These are phyloP conservation scores for Pseudophaeomoniella oleicola DNA, from an alignment of 2,329 filamentous ascomycete genomes.

Conservation along the genomic window DNA sequence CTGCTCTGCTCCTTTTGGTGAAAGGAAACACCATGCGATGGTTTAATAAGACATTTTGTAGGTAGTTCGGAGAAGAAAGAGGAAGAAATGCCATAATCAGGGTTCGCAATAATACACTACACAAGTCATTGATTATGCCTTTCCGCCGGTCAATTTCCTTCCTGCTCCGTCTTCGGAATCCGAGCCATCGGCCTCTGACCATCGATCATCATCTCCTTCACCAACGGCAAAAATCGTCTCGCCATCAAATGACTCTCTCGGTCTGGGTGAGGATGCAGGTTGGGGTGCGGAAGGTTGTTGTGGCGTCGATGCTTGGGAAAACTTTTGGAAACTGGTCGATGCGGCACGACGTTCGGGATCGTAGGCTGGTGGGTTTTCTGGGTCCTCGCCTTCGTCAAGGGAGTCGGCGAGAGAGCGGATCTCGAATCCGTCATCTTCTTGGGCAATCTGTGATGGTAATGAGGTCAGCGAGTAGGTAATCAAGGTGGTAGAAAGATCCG, in stretches of 20 bases:
- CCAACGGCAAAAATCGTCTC: slow-evolving; percentile 95
- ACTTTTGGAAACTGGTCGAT: slow-evolving; percentile 17
- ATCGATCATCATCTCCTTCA: slow-evolving; percentile 40
- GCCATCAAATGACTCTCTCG: slow-evolving; percentile 57
- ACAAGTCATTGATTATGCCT: too few relatives aligned
- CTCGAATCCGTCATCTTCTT: slow-evolving; percentile 97
- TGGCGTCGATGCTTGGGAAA: slow-evolving; percentile 23
- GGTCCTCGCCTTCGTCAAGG: slow-evolving; percentile 47
- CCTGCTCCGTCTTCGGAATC: slow-evolving; percentile 38
- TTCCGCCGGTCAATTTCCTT: slow-evolving; percentile 34
- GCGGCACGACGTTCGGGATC: slow-evolving; percentile 11
- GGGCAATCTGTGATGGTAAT: slow-evolving; percentile 58
- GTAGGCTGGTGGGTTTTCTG: slow-evolving; percentile 16
- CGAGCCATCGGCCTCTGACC: slow-evolving; percentile 31
- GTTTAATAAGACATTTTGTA: too few relatives aligned
- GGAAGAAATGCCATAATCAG: too few relatives aligned
- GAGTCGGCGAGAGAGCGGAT: slow-evolving; percentile 79
- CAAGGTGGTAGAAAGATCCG: not conserved
- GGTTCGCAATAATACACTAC: too few relatives aligned
- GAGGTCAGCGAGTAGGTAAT: slow-evolving; percentile 15
- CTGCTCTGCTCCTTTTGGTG: too few relatives aligned
- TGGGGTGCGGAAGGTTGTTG: slow-evolving; percentile 29
- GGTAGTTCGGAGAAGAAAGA: too few relatives aligned
- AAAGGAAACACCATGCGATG: too few relatives aligned
- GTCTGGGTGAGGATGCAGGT: slow-evolving; percentile 33